Percentiles rank a stretch among this genome's conserved stretches.
Conservation (phyloP, 164 flowering plant genomes). For the grape (Vitis vinifera) region ASM3070453v1 NC_081807.1:1557501-1558000, state of each 20-base stretch:
- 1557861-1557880: constrained; percentile 81
- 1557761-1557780: no score
- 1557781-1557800: no score
- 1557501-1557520: constrained; percentile 32
- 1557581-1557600: constrained; percentile 50
- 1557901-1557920: constrained; percentile 79
- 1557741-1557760: no score
- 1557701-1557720: no score
- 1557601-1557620: constrained; percentile 27
- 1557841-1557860: constrained; percentile 80
- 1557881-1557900: constrained; percentile 84
- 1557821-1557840: constrained; percentile 68
- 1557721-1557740: background rate
- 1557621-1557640: constrained; percentile 35
- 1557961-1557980: constrained; percentile 58
- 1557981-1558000: constrained; percentile 60
- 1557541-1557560: constrained; percentile 65
- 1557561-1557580: constrained; percentile 62
- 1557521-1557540: constrained; percentile 61
- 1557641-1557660: constrained; percentile 51
- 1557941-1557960: constrained; percentile 82
- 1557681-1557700: background rate
- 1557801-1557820: constrained; percentile 59
- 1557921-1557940: constrained; percentile 65
- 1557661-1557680: constrained; percentile 44